These are phyloP conservation scores for Vinca major DNA, from an alignment of 305 asterid species.

Conservation along the genomic window DNA sequence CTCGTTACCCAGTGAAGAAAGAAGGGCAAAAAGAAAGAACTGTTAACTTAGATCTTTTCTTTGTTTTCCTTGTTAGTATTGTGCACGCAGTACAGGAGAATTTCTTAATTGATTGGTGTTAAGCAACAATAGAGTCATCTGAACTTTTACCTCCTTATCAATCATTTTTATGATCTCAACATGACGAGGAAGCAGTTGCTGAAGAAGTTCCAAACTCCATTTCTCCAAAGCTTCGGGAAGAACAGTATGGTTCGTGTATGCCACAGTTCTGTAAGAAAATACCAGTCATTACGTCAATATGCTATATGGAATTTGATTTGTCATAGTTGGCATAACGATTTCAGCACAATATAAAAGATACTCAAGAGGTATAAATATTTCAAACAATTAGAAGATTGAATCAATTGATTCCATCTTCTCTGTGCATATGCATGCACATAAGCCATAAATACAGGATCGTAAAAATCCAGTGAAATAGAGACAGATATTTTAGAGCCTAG, in stretches of 20 bases:
- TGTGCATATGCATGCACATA: background rate
- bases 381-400: too few species aligned
- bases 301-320: conserved; percentile 9
- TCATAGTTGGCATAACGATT: background rate
- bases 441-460: background rate
- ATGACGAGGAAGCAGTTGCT: conserved; percentile 56
- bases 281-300: conserved; percentile 10
- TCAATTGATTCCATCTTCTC: background rate
- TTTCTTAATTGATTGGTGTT: background rate
- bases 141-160: conserved; percentile 53
- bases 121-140: background rate
- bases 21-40: background rate
- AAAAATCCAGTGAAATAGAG: background rate
- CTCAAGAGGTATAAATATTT: background rate
- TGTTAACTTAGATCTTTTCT: background rate
- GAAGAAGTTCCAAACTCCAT: conserved; percentile 46
- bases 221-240: conserved; percentile 67
- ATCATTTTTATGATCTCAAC: conserved; percentile 51
- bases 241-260: conserved; percentile 63
- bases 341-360: background rate
- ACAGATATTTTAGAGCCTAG: background rate
- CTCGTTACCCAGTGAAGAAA: background rate
- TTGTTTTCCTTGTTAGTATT: background rate
- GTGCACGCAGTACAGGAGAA: background rate
- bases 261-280: conserved; percentile 39